Base-by-base conservation (phyloP, 2,329 filamentous ascomycete species). In the Raffaelea albimanens region DNA sequence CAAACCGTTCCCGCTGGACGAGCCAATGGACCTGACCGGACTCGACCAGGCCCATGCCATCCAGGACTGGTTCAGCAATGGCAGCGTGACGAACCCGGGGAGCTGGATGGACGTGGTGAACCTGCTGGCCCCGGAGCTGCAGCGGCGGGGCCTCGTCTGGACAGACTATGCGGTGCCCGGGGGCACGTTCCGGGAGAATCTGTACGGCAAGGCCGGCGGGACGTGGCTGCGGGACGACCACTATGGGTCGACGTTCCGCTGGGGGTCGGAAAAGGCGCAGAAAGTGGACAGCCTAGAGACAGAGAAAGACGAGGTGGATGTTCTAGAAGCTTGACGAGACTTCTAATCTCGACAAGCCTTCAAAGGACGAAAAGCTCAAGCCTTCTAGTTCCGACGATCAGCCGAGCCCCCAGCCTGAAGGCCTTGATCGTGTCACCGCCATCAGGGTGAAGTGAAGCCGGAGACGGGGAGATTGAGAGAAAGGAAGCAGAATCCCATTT, bases 1-100 rank as follows among this genome's bases (percentile, higher is more conserved):
- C 10, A 52, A 50, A 42, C 52, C 60, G 48, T 67, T 63, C 43
- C 63, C 58, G 2, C 63, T 66, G 25, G 63, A 67, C 7, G 61
- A 66, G 52, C 63, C 66, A 48, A 50, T 64, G 46, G 55, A 62
- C 29, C 55, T 66, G 43, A 64, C 62, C 18, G 34, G 34, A 44
- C 52, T 66, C 45, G 55, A 61, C 34, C 53, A 66, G 41, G 66
- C 63, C 40, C 62, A 67, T 46, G 58, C 67, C 47, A 56, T 68
- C 53, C 55, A 67, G n/a, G 83, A 87, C 58, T 83, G 83, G 0
- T 88, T 88, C 63, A 88, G 87, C 58, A 73, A 57, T 3, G 14
- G 25, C 20, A 29, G 16, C 16, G 19, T 9, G 7, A 41, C 43
- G 3, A 43, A 48, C 82, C 0, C 71, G 74, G 31, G 79, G 78